Evolutionary conservation across 805 yeast genomes (phyloP).

Genomic region (Yarrowia sp.): DNA sequence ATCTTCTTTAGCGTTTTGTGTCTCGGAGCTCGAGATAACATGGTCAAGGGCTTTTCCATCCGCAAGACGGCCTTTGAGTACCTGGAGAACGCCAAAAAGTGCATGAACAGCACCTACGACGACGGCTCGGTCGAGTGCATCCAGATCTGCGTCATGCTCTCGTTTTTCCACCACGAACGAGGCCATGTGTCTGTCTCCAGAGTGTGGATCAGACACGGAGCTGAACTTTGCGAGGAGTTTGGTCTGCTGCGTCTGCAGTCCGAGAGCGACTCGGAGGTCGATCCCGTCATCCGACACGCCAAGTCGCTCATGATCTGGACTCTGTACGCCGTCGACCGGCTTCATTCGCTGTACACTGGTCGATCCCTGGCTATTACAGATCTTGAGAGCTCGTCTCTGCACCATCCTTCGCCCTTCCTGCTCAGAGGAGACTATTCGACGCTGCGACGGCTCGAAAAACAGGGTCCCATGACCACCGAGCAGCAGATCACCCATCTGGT

Average conservation of each 20-base stretch:
- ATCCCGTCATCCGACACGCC: slow-evolving; percentile 20
- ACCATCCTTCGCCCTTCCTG: slow-evolving; percentile 10
- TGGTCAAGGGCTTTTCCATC: slow-evolving; percentile 41
- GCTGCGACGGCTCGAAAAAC: slow-evolving; percentile 23
- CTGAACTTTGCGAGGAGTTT: slow-evolving; percentile 40
- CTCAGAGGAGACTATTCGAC: slow-evolving; percentile 24
- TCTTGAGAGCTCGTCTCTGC: slow-evolving; percentile 13
- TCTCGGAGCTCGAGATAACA: slow-evolving; percentile 43
- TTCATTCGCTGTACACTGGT: slow-evolving; percentile 1
- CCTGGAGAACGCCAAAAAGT: slow-evolving; percentile 31
- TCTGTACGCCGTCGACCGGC: slow-evolving; percentile 17
- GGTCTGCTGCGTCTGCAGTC: slow-evolving; percentile 15
- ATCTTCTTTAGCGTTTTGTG: slow-evolving; percentile 45
- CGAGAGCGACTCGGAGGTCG: slow-evolving; percentile 15
- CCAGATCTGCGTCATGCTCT: slow-evolving; percentile 42
- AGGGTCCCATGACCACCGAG: slow-evolving; percentile 32
- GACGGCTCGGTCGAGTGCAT: slow-evolving; percentile 42
- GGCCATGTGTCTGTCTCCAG: slow-evolving; percentile 44
- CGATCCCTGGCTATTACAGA: slow-evolving; percentile 22
- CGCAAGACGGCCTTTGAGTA: slow-evolving; percentile 30
- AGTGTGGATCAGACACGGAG: slow-evolving; percentile 44
- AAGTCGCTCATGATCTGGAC: slow-evolving; percentile 28
- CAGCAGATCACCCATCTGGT: slow-evolving; percentile 30
- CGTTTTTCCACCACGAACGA: slow-evolving; percentile 43
- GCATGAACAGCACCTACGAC: slow-evolving; percentile 42